Evolutionary conservation across 2,329 filamentous ascomycete genomes (phyloP), one percentile per base, ranked within the genome.

Genomic region (Ophiobolus disseminans): DNA sequence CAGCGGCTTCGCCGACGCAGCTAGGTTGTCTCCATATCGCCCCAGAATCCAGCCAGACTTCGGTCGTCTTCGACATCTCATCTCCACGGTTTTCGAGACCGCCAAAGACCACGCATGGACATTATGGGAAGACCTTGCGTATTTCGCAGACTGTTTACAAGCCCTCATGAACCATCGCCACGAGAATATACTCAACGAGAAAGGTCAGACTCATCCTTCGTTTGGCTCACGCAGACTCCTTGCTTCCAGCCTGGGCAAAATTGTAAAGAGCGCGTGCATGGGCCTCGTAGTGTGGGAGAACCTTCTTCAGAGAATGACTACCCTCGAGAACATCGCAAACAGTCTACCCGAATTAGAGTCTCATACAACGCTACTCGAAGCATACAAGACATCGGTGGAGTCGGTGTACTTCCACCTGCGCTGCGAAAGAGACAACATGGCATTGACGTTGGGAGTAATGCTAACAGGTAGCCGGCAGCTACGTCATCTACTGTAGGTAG

Each of bases 101-200:
- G 10, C 52, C 22, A 77, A 82, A 45, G 82, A 86, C 61, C 80
- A 85, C 55, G 34, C 85, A 0, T 82, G 77, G 76, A 58, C 75
- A 0, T 67, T 87, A 3, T 75, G 83, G 5, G 83, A 87, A 56
- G 84, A 86, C 58, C 83, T 83, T 0, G 68, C 67, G 0, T 86
- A 85, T 64, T 86, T 86, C 53, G 65, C 73, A 4, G 70, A 80
- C 1, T 45, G 65, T 0, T 31, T 84, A 1, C 53, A 60, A 9
- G 77, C 81, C 1, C 58, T 60, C 26, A 72, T 69, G 17, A 79
- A 83, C 11, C 82, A 85, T 57, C 68, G 75, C 0, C 59, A 4
- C 8, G 40, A 46, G n/a, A n/a, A n/a, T n/a, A n/a, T n/a, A n/a
- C n/a, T n/a, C n/a, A n/a, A n/a, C n/a, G n/a, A n/a, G n/a, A n/a